Evolutionary conservation across 2,329 filamentous ascomycete species (phyloP).

Genomic region (Fusarium sp.): DNA sequence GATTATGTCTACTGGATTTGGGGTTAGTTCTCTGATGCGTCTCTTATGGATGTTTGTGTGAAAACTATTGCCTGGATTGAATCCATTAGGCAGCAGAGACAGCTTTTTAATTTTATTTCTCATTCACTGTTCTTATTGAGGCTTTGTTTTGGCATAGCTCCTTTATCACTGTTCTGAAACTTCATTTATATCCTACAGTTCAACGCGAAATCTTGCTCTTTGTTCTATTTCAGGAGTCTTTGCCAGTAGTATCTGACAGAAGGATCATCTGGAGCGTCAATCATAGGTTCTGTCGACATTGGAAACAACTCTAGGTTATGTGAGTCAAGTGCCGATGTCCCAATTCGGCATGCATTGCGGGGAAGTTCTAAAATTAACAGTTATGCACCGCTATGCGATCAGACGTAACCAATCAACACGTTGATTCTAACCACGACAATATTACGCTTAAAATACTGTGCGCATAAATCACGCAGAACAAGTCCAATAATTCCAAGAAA

Average conservation of each 20-base stretch:
- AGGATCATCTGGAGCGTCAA: background rate
- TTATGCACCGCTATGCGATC: background rate
- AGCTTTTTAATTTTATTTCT: background rate
- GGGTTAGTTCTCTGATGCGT: no score
- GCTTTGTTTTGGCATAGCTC: background rate
- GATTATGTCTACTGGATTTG: no score
- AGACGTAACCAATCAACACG: background rate
- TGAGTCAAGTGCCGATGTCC: background rate
- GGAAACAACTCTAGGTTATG: background rate
- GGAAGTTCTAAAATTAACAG: background rate
- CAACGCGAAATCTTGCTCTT: background rate
- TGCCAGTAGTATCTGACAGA: background rate
- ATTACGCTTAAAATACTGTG: background rate
- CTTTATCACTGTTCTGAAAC: background rate
- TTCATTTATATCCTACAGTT: background rate
- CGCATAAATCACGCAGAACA: background rate
- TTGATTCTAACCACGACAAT: background rate
- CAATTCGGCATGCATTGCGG: background rate
- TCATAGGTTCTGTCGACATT: rapidly evolving
- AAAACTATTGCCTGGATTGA: no score
- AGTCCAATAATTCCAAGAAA: background rate
- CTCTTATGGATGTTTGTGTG: rapidly evolving
- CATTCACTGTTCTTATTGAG: background rate
- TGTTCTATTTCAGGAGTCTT: background rate
- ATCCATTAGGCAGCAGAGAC: background rate